Percentiles rank a stretch among this genome's conserved stretches.
phyloP scores from a whole-genome alignment of 2,329 filamentous ascomycete species.

The Volutella citrinella region DNA sequence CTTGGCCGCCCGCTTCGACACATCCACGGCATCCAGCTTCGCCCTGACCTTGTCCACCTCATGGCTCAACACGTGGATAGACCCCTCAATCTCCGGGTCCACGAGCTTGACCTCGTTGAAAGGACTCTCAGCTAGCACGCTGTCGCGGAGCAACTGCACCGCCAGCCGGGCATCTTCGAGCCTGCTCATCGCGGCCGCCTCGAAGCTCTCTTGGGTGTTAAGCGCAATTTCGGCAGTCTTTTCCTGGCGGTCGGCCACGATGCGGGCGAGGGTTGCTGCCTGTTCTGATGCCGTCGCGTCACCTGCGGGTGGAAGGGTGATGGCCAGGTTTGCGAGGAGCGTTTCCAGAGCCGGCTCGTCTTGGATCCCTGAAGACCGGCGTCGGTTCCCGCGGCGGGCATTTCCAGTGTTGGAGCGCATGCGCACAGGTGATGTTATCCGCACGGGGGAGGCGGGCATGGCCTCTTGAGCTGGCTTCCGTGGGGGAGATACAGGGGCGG shows the following conservation, averaged over 20 bases:
- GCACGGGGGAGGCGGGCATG: slow-evolving; percentile 33
- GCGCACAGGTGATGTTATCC: slow-evolving; percentile 34
- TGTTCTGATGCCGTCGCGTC: slow-evolving; percentile 22
- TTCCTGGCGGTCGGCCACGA: slow-evolving; percentile 35
- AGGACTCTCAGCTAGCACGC: slow-evolving; percentile 50
- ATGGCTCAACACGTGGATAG: slow-evolving; percentile 43
- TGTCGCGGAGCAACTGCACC: slow-evolving; percentile 48
- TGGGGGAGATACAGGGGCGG: slow-evolving; percentile 18
- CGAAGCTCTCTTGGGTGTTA: slow-evolving; percentile 50
- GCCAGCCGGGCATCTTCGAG: slow-evolving; percentile 47
- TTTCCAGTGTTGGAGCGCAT: slow-evolving; percentile 27
- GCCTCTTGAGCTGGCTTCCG: slow-evolving; percentile 20
- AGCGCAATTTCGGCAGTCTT: slow-evolving; percentile 44
- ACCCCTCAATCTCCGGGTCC: slow-evolving; percentile 51
- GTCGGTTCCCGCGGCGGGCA: slow-evolving; percentile 17
- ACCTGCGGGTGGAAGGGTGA: slow-evolving; percentile 37
- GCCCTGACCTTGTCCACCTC: slow-evolving; percentile 41
- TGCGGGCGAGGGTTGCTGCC: slow-evolving; percentile 32
- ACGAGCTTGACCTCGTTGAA: slow-evolving; percentile 47
- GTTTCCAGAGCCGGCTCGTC: slow-evolving; percentile 42
- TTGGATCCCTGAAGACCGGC: slow-evolving; percentile 35
- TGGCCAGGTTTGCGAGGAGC: slow-evolving; percentile 46
- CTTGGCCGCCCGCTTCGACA: slow-evolving; percentile 33
- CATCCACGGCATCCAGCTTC: slow-evolving; percentile 37
- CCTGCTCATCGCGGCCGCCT: slow-evolving; percentile 38